A percentile compares a stretch with the other conserved stretches of the same genome.
Conservation (phyloP, 805 yeast species). For the Wickerhamiella lipophila region DNA sequence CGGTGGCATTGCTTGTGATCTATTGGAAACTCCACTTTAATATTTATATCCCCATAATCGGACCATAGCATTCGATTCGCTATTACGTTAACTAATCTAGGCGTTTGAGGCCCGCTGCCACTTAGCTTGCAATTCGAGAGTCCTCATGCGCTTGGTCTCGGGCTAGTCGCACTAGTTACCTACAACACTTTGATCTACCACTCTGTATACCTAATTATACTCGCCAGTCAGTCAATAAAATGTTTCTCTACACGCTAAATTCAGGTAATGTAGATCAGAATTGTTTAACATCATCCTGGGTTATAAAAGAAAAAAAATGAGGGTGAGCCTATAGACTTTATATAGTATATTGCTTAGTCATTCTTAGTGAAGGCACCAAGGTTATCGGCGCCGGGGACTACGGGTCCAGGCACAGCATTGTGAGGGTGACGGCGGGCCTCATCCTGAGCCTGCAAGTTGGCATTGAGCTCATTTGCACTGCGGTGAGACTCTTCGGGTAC, state of each 20-base stretch:
- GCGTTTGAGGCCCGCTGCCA: too few relatives aligned
- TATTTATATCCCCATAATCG: too few relatives aligned
- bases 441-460: constrained; percentile 26
- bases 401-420: constrained; percentile 4
- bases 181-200: too few relatives aligned
- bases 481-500: constrained; percentile 44
- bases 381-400: background rate
- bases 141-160: too few relatives aligned
- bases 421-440: constrained; percentile 36
- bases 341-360: constrained; percentile 2
- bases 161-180: too few relatives aligned
- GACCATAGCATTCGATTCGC: too few relatives aligned
- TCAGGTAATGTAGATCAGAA: constrained; percentile 26
- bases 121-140: too few relatives aligned
- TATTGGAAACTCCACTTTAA: background rate
- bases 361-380: constrained; percentile 5
- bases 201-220: background rate
- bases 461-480: constrained; percentile 31
- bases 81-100: too few relatives aligned
- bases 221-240: constrained; percentile 12
- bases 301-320: background rate
- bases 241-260: constrained; percentile 8
- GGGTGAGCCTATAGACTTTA: too few relatives aligned
- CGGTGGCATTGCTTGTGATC: background rate
- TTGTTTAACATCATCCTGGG: constrained; percentile 14